Conservation (phyloP, 495 filamentous ascomycete species). For the Penicillium flavigenum region DNA sequence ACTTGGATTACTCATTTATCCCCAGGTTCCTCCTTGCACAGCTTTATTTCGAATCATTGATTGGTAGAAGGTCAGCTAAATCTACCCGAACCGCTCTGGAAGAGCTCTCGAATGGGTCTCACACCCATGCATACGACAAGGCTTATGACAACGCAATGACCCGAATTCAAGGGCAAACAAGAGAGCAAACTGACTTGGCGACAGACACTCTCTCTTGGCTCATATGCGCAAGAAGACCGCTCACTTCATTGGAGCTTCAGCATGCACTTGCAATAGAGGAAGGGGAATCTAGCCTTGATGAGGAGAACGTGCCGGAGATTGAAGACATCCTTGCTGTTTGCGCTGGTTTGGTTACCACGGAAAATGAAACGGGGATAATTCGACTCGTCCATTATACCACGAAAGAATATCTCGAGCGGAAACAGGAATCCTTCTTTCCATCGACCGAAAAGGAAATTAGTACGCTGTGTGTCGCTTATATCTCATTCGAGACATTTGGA, state of each 20-base stretch:
- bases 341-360: constrained; percentile 52
- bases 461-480: not conserved
- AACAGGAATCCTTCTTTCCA: not conserved
- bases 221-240: constrained; percentile 33
- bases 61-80: constrained; percentile 29
- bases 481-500: not conserved
- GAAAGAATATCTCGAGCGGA: constrained; percentile 38
- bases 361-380: constrained; percentile 46
- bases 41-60: constrained; percentile 39
- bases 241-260: constrained; percentile 44
- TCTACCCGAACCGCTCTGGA: constrained; percentile 36
- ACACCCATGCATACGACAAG: constrained; percentile 7
- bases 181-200: constrained; percentile 33
- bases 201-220: constrained; percentile 48
- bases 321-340: constrained; percentile 48
- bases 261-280: constrained; percentile 47
- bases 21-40: constrained; percentile 4
- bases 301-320: constrained; percentile 36
- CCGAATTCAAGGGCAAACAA: constrained; percentile 42
- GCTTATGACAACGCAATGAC: constrained; percentile 47
- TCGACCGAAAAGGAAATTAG: not conserved
- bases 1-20: not conserved
- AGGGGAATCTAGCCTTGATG: constrained; percentile 31
- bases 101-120: constrained; percentile 25
- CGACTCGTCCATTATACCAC: constrained; percentile 57